phyloP scores from a whole-genome alignment of 805 yeast species.

The Pichia cephalocereana region DNA sequence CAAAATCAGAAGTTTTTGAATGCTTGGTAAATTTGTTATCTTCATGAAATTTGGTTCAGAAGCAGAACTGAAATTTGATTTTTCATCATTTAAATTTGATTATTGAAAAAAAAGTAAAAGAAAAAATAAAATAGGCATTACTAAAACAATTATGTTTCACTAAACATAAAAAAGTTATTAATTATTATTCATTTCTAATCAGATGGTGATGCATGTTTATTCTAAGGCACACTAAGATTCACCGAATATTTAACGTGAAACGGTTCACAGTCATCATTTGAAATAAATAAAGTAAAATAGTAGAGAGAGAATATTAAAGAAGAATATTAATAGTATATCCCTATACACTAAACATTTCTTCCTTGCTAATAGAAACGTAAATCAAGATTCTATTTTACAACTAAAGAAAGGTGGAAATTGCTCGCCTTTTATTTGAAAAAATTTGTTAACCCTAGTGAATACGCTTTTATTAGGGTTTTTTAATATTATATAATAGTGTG shows the following conservation, averaged over 20 bases:
- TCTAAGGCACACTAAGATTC: slow-evolving; percentile 60
- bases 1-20: neutral
- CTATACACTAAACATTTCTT: neutral
- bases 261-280: slow-evolving; percentile 29
- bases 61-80: slow-evolving; percentile 85
- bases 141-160: neutral
- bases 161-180: neutral
- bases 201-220: slow-evolving; percentile 98
- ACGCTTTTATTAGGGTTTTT: neutral
- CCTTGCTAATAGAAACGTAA: too few species aligned
- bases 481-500: too few species aligned
- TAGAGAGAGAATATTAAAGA: neutral
- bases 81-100: slow-evolving; percentile 47
- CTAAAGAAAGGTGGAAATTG: neutral
- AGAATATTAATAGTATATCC: neutral
- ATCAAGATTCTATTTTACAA: neutral
- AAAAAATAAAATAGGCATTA: neutral
- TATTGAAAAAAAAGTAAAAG: neutral
- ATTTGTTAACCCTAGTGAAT: neutral
- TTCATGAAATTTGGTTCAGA: slow-evolving; percentile 73
- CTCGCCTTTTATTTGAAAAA: neutral
- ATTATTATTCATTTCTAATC: slow-evolving; percentile 29
- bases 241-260: slow-evolving; percentile 25
- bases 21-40: slow-evolving; percentile 60
- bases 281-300: slow-evolving; percentile 2